A percentile compares a stretch with the other conserved stretches of the same genome.
Evolutionary conservation across 139 green algal species (phyloP).

Genomic region (Coelastrella sp.): DNA sequence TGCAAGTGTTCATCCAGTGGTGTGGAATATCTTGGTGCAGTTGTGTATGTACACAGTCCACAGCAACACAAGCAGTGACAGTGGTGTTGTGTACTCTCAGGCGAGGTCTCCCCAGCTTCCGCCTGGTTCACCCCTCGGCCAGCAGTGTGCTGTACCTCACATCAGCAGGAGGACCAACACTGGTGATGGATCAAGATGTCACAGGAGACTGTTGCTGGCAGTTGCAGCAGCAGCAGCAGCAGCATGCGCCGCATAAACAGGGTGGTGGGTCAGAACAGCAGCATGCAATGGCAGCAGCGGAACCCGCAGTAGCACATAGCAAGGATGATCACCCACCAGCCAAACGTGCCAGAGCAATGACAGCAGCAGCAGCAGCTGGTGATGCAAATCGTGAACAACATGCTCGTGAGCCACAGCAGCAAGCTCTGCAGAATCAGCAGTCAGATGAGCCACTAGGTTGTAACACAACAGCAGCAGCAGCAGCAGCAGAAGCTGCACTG

Average conservation of each 20-base stretch:
- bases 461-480: not conserved
- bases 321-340: no score
- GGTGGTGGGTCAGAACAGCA: conserved; percentile 13
- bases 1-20: no score
- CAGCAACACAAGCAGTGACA: not conserved
- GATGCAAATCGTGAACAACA: no score
- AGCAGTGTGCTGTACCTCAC: conserved; percentile 59
- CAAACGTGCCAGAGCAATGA: not conserved
- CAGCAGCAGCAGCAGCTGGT: not conserved
- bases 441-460: no score
- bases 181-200: conserved; percentile 51
- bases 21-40: no score
- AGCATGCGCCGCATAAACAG: no score
- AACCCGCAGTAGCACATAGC: not conserved
- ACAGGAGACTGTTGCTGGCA: not conserved
- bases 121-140: conserved; percentile 40
- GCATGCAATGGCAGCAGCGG: not conserved
- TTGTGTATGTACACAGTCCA: not conserved
- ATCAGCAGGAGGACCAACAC: conserved; percentile 40
- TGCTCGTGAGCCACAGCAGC: no score
- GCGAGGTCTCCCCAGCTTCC: conserved; percentile 51
- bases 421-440: no score
- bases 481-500: not conserved
- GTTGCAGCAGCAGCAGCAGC: not conserved
- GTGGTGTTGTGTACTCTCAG: not conserved